phyloP scores from a whole-genome alignment of 345 rosid species.

The Punica granatum region DNA sequence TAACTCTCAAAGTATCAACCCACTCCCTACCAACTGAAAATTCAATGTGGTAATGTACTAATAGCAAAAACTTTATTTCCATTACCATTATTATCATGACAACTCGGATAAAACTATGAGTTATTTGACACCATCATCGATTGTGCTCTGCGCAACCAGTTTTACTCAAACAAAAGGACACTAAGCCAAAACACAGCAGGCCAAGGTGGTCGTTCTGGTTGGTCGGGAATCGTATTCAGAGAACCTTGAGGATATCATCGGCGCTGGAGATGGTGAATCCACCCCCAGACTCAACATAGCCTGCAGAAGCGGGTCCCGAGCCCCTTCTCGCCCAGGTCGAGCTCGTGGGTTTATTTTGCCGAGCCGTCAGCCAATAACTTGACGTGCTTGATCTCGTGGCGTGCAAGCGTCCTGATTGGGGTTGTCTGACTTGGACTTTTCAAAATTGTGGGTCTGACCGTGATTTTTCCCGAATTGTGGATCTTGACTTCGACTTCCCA shows the following conservation, averaged over 20 bases:
- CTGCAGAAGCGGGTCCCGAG: slow-evolving; percentile 86
- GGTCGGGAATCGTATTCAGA: too few relatives aligned
- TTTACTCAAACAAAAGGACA: too few relatives aligned
- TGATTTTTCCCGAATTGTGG: neutral
- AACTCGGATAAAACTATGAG: too few relatives aligned
- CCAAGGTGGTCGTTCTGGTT: too few relatives aligned
- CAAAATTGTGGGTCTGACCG: neutral
- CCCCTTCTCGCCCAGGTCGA: slow-evolving; percentile 74
- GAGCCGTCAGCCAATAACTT: slow-evolving; percentile 94
- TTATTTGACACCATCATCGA: too few relatives aligned
- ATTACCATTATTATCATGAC: too few relatives aligned
- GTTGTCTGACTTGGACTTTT: neutral
- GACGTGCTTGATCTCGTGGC: slow-evolving; percentile 59
- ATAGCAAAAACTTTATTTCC: too few relatives aligned
- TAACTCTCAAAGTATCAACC: too few relatives aligned
- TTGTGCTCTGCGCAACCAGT: too few relatives aligned
- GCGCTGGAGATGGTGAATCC: slow-evolving; percentile 84
- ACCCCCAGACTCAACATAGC: slow-evolving; percentile 84
- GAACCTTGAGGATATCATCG: slow-evolving; percentile 74
- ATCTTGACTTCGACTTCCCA: neutral
- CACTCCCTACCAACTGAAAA: too few relatives aligned
- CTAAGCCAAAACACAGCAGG: too few relatives aligned
- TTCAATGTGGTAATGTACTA: too few relatives aligned
- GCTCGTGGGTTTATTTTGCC: slow-evolving; percentile 81
- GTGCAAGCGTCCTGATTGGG: neutral